Evolutionary conservation across 2,329 filamentous ascomycete species (phyloP), one percentile per base, ranked within the genome.

Genomic region (Purpureocillium takamizusanense): DNA sequence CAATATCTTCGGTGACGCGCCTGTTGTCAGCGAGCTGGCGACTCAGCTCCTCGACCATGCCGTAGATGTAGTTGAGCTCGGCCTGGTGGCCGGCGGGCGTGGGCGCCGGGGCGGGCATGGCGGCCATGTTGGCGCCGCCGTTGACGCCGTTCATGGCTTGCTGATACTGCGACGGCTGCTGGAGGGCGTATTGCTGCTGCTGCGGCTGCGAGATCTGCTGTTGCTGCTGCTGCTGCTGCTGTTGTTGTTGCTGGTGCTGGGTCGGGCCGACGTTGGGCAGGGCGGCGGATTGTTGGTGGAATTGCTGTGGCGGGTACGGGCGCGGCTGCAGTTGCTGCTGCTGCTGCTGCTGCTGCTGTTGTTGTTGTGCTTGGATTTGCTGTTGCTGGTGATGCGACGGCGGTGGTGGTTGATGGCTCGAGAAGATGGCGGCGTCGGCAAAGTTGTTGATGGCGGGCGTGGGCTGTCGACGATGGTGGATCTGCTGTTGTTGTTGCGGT

Each of bases 71-170:
- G 53, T 79, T 80, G 43, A 83, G 69, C 57, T 83, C 78, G 37
- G 77, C 72, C 56, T 82, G 77, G 54, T 83, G 78, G 35, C 77
- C 78, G 14, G 78, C 78, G n/a, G 78, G 78, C 13, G 74, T 78
- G 12, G 78, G 76, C 33, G 70, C 66, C 35, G 68, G 65, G 41
- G 41, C 36, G 41, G 70, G 67, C 42, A 65, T 66, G 25, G 60
- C 61, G 21, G 63, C 59, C 60, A 69, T 62, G 49, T 63, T 66
- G 46, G 55, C 60, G 50, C 55, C 60, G 50, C 67, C 68, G 47
- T 70, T 72, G 51, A 70, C 63, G 43, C 67, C 67, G 53, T 72
- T 72, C 67, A 72, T 72, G 39, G 38, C 42, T 37, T 32, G 35
- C 13, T 43, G 45, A 33, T 46, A 45, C 34, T 49, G 51, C 15